Conservation (phyloP, 768 basidiomycete species). For the Collybiopsis luxurians region DNA sequence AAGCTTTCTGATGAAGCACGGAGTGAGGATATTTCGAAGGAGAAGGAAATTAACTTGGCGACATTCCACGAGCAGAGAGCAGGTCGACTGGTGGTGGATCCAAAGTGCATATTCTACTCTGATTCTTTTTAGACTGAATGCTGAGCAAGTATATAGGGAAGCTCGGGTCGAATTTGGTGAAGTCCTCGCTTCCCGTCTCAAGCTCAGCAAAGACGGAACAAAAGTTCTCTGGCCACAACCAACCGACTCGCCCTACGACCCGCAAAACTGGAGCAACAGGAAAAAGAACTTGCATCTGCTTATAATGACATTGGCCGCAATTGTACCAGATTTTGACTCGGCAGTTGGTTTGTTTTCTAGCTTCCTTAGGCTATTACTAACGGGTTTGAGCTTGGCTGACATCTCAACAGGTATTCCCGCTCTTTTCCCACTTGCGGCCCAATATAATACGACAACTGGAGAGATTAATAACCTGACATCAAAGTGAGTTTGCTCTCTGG, state of each 20-base stretch:
- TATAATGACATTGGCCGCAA: constrained; percentile 53
- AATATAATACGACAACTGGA: constrained; percentile 47
- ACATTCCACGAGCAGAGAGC: constrained; percentile 40
- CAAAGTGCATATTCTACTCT: constrained; percentile 37
- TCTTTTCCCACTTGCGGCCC: constrained; percentile 53
- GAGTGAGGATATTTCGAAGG: background rate
- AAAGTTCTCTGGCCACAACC: constrained; percentile 65
- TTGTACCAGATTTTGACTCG: constrained; percentile 61
- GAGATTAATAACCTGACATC: constrained; percentile 57
- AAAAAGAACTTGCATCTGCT: constrained; percentile 48
- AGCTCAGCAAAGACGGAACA: constrained; percentile 47
- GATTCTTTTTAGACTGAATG: background rate
- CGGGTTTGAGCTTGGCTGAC: background rate
- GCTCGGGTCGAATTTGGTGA: constrained; percentile 56
- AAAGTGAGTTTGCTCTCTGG: constrained; percentile 23
- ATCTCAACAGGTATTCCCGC: constrained; percentile 44
- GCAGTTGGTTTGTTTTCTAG: constrained; percentile 36
- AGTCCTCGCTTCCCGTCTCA: constrained; percentile 44
- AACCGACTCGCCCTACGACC: constrained; percentile 27
- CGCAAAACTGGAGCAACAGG: constrained; percentile 45
- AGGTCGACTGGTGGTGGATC: constrained; percentile 61
- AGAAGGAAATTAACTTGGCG: background rate
- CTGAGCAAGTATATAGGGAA: constrained; percentile 33
- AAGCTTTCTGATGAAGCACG: background rate
- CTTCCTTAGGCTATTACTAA: background rate